Evolutionary conservation across 257 asterid species (phyloP).

Genomic region (Echium plantagineum): DNA sequence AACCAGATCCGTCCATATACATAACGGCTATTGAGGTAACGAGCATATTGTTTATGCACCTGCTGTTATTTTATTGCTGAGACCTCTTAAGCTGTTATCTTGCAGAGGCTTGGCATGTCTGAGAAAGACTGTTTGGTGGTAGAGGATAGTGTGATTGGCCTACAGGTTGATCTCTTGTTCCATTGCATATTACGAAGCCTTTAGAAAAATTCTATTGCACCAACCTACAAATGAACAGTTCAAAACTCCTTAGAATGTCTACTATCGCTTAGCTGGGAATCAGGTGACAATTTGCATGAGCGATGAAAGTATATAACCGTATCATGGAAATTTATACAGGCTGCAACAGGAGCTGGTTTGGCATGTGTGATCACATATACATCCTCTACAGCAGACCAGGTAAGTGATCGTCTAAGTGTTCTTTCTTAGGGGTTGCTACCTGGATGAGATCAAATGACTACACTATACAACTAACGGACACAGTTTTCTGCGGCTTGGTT

Average conservation of each 20-base stretch:
- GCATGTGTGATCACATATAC: conserved; percentile 82
- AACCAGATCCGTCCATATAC: conserved; percentile 85
- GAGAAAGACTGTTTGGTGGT: conserved; percentile 71
- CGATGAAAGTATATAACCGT: background rate
- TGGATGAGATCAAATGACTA: too few relatives aligned
- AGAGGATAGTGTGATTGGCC: conserved; percentile 94
- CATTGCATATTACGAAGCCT: background rate
- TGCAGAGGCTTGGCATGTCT: conserved; percentile 60
- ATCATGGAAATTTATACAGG: conserved; percentile 30
- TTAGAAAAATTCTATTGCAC: background rate
- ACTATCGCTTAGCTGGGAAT: too few relatives aligned
- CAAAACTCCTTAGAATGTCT: background rate
- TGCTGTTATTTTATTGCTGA: conserved; percentile 2
- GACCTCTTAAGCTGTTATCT: conserved; percentile 7
- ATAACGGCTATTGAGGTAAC: conserved; percentile 68
- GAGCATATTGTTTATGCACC: conserved; percentile 5
- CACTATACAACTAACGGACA: too few relatives aligned
- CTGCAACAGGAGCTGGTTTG: conserved; percentile 93
- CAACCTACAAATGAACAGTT: background rate
- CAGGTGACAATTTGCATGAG: background rate
- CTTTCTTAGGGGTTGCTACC: background rate
- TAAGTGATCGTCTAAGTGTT: conserved; percentile 7
- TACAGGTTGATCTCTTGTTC: conserved; percentile 44
- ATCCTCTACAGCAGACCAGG: conserved; percentile 84
- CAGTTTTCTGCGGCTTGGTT: too few relatives aligned